phyloP scores from a whole-genome alignment of 345 rosid genomes.

The Firmiana major region DNA sequence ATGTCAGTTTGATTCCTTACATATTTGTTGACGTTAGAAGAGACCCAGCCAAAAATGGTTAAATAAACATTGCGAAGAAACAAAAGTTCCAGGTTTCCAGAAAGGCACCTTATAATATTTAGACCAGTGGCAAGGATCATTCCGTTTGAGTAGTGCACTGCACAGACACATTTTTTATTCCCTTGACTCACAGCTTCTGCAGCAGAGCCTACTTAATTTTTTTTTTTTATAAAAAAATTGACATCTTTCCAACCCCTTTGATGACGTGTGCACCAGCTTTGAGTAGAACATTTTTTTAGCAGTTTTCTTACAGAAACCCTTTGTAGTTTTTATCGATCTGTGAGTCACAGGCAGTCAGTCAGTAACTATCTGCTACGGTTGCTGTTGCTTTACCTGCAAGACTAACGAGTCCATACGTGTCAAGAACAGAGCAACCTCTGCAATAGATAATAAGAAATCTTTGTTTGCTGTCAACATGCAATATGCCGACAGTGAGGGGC shows the following conservation, averaged over 20 bases:
- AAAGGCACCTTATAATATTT: neutral
- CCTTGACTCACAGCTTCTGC: neutral
- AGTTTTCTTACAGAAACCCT: too few relatives aligned
- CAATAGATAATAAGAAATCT: neutral
- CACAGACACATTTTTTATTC: neutral
- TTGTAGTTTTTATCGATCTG: too few relatives aligned
- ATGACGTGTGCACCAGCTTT: too few relatives aligned
- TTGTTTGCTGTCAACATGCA: neutral
- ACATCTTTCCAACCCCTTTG: too few relatives aligned
- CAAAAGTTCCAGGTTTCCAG: neutral
- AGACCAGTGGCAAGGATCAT: neutral
- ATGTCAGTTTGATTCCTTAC: neutral
- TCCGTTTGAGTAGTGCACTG: neutral
- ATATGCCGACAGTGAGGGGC: neutral
- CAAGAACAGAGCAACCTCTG: neutral
- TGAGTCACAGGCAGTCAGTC: too few relatives aligned
- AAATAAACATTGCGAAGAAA: neutral
- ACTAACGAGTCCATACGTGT: too few relatives aligned
- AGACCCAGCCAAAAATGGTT: neutral
- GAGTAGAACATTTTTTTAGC: too few relatives aligned
- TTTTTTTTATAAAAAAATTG: too few relatives aligned
- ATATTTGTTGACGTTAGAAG: neutral
- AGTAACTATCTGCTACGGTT: too few relatives aligned
- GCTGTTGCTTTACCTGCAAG: too few relatives aligned
- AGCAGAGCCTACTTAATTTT: too few relatives aligned